Percentiles rank a stretch among this genome's conserved stretches.
These are phyloP conservation scores for Zygoascus ofunaensis DNA, from an alignment of 805 yeast genomes.

Conservation along the genomic window DNA sequence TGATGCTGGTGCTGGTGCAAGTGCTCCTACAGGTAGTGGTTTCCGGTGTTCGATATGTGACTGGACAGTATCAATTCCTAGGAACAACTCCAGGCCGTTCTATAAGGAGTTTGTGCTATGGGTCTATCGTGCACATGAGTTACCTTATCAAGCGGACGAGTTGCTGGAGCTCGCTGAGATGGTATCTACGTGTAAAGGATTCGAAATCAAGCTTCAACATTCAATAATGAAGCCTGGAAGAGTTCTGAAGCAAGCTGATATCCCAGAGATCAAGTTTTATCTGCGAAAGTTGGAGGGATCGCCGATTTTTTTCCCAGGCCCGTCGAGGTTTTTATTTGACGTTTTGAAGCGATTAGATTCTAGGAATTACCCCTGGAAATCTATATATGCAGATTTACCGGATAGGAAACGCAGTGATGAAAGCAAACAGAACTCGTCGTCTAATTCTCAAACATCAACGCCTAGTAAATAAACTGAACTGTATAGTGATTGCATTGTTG, in stretches of 20 bases:
- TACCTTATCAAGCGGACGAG: slow-evolving; percentile 32
- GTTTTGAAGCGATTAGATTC: neutral
- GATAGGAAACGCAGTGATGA: too few relatives aligned
- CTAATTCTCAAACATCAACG: too few relatives aligned
- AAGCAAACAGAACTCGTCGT: too few relatives aligned
- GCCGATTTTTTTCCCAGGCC: slow-evolving; percentile 23
- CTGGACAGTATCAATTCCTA: slow-evolving; percentile 24
- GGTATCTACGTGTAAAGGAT: slow-evolving; percentile 24
- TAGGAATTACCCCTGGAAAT: neutral
- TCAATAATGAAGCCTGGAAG: neutral
- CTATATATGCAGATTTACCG: neutral
- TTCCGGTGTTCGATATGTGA: slow-evolving; percentile 53
- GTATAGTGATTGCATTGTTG: too few relatives aligned
- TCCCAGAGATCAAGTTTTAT: slow-evolving; percentile 32
- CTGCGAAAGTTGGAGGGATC: slow-evolving; percentile 43
- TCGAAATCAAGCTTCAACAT: slow-evolving; percentile 26
- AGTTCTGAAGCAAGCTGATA: slow-evolving; percentile 10
- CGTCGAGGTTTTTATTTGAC: neutral
- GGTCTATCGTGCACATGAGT: slow-evolving; percentile 22
- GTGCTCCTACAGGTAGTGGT: slow-evolving; percentile 25
- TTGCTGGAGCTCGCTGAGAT: slow-evolving; percentile 19
- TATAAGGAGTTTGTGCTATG: slow-evolving; percentile 28
- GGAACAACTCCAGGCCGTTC: slow-evolving; percentile 29
- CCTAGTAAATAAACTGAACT: too few relatives aligned
- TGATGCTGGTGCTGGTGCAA: too few relatives aligned